A percentile compares a stretch with the other conserved stretches of the same genome.
phyloP scores from a whole-genome alignment of 352 stramenopile species.

The Globisporangium cystogenes region DNA sequence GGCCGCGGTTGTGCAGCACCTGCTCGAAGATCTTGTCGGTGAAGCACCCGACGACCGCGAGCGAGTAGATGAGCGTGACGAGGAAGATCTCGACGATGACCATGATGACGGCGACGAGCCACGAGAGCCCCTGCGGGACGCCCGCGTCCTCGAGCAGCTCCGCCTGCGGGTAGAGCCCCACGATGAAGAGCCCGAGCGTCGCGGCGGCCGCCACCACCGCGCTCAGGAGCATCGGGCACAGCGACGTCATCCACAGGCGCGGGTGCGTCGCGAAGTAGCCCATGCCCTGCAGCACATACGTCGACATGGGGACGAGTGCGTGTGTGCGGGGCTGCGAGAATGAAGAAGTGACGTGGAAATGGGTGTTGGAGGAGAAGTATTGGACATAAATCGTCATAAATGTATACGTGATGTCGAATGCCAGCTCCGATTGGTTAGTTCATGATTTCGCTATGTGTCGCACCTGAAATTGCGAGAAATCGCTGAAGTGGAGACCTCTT shows the following conservation, averaged over 20 bases:
- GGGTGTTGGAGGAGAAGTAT: too few species aligned
- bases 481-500: too few species aligned
- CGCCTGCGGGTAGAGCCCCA: conserved; percentile 39
- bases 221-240: conserved; percentile 58
- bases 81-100: conserved; percentile 70
- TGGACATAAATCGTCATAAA: too few species aligned
- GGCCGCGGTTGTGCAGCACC: conserved; percentile 41
- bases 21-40: conserved; percentile 62
- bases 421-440: too few species aligned
- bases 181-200: conserved; percentile 39
- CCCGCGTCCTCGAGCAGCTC: conserved; percentile 33
- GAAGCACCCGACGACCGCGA: conserved; percentile 47
- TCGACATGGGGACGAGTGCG: too few species aligned
- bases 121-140: conserved; percentile 33
- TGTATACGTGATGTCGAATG: too few species aligned
- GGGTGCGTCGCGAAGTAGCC: conserved; percentile 58
- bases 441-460: too few species aligned
- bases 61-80: conserved; percentile 63
- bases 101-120: conserved; percentile 50
- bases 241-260: conserved; percentile 40
- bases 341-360: too few species aligned
- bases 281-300: conserved; percentile 43
- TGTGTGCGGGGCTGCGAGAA: too few species aligned
- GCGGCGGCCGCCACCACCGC: conserved; percentile 37
- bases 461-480: too few species aligned